Evolutionary conservation across 2,329 filamentous ascomycete genomes (phyloP), one percentile per base, ranked within the genome.

Genomic region (Stagonosporopsis rhizophila): DNA sequence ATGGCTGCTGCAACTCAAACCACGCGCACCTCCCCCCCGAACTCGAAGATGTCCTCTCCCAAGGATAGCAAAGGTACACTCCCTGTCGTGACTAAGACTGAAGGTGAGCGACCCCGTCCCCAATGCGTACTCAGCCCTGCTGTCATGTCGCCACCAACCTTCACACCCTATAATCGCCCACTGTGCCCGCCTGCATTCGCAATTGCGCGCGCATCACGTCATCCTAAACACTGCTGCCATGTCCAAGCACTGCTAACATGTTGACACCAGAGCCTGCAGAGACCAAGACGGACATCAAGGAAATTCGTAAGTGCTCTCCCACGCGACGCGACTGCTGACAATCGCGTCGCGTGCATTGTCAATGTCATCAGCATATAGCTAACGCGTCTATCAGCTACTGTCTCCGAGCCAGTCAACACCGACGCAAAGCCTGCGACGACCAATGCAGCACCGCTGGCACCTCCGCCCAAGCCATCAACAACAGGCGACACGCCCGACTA

Each of bases 371-470:
- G 15, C 38, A 56, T 30, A 34, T 60, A 65, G 62, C 66, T 69
- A 58, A 70, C 56, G 22, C 34, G 8, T 30, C 40, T 14, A 35
- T 51, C 60, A 66, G 61, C 67, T 42, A 59, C 67, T 6, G 59
- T 58, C 39, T 59, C 65, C 40, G 68, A 70, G 51, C 64, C 66
- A 11, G 46, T 52, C 44, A 54, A 60, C 38, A 30, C 61, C 27
- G 70, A 73, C 48, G 22, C 65, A 42, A 73, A 77, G 64, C 62
- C 76, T 22, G 58, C 68, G 30, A 73, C 76, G 62, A 75, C 80
- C 73, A 76, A 75, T 66, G 72, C 69, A 40, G 78, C 77, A 61
- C 80, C 80, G 76, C 76, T 87, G 77, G 72, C 81, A 74, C 80
- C 81, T 66, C 81, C 81, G 56, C 81, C 81, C 28, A 80, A 79